phyloP scores from a whole-genome alignment of 805 yeast species.

The Starmerella vitae region DNA sequence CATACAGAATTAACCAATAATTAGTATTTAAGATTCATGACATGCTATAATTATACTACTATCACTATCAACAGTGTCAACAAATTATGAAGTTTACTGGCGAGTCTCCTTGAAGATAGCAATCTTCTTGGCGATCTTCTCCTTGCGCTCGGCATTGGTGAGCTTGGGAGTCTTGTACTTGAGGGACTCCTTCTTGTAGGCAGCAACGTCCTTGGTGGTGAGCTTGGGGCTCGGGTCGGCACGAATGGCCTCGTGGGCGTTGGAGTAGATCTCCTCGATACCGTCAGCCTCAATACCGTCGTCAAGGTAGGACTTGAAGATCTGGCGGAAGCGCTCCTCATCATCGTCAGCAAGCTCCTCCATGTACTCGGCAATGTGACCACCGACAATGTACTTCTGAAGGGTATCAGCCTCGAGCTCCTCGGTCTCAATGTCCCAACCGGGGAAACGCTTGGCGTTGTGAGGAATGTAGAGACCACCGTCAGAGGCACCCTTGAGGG shows the following conservation, averaged over 20 bases:
- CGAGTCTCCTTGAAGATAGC: slow-evolving; percentile 44
- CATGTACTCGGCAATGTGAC: slow-evolving; percentile 99
- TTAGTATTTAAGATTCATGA: no score
- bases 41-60: no score
- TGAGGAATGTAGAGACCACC: slow-evolving; percentile 99
- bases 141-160: slow-evolving; percentile 83
- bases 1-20: no score
- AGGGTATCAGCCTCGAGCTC: slow-evolving; percentile 94
- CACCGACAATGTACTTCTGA: slow-evolving; percentile 99
- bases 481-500: slow-evolving; percentile 99
- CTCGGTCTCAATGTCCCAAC: slow-evolving; percentile 98
- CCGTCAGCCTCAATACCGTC: slow-evolving; percentile 96
- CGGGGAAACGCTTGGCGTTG: slow-evolving; percentile 99
- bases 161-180: slow-evolving; percentile 81
- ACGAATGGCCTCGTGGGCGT: slow-evolving; percentile 93
- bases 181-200: slow-evolving; percentile 93
- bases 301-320: slow-evolving; percentile 91
- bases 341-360: slow-evolving; percentile 99
- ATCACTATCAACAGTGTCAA: no score
- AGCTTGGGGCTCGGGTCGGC: slow-evolving; percentile 87
- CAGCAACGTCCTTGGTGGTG: slow-evolving; percentile 88
- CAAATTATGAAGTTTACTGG: no score
- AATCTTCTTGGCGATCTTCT: slow-evolving; percentile 82
- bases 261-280: slow-evolving; percentile 85
- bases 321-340: slow-evolving; percentile 96